These are phyloP conservation scores for Vitis hybrid DNA, from an alignment of 177 flowering plant species.

Conservation along the genomic window DNA sequence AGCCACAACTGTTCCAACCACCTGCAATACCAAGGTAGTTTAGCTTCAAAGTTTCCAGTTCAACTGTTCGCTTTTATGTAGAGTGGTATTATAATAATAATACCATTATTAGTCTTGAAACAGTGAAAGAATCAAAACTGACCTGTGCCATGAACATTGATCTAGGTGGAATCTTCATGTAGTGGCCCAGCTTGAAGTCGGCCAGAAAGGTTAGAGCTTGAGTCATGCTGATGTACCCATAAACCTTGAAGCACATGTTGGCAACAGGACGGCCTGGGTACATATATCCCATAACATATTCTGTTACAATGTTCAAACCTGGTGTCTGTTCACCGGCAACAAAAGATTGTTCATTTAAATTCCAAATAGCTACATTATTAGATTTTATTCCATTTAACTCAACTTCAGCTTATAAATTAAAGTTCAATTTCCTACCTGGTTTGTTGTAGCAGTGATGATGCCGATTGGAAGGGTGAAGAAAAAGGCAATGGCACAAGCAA, in stretches of 20 bases:
- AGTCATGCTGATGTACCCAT: constrained; percentile 64
- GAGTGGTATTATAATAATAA: no score
- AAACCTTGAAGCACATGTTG: constrained; percentile 65
- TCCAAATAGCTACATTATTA: not conserved
- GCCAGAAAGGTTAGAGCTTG: constrained; percentile 48
- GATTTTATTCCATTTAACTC: not conserved
- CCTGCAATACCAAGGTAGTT: constrained; percentile 19
- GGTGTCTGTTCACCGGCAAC: constrained; percentile 31
- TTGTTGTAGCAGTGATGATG: constrained; percentile 52
- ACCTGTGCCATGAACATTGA: constrained; percentile 74
- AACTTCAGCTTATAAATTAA: not conserved
- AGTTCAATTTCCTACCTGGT: constrained; percentile 37
- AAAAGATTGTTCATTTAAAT: not conserved
- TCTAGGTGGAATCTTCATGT: constrained; percentile 67
- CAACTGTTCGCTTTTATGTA: not conserved
- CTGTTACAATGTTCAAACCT: constrained; percentile 59
- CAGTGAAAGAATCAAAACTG: constrained; percentile 6
- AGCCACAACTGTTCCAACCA: constrained; percentile 43
- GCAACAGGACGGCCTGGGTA: constrained; percentile 65
- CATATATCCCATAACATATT: constrained; percentile 54
- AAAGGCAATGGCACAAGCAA: constrained; percentile 47
- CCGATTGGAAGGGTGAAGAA: constrained; percentile 62
- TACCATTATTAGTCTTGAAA: not conserved
- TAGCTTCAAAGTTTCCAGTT: not conserved
- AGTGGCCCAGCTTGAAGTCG: constrained; percentile 63